Percentiles rank a stretch among this genome's conserved stretches.
Evolutionary conservation across 352 stramenopile genomes (phyloP).

Genomic region (Phytophthora sansomeana): DNA sequence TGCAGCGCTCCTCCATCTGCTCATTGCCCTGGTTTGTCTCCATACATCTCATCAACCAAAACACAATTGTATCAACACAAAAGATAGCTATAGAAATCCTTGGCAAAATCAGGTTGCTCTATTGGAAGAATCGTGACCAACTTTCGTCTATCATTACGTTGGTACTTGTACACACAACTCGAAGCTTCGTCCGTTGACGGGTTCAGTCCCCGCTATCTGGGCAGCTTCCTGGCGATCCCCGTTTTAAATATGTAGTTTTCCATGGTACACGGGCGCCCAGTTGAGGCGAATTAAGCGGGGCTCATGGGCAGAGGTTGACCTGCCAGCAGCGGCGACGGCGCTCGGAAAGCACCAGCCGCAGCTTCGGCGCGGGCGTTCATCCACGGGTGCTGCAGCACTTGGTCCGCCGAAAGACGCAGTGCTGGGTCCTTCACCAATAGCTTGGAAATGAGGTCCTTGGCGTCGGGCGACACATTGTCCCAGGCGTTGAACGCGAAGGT

Average conservation of each 20-base stretch:
- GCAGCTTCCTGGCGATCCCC: conserved; percentile 4
- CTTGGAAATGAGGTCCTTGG: conserved; percentile 90
- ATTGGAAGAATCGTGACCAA: conserved; percentile 17
- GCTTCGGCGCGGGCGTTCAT: conserved; percentile 47
- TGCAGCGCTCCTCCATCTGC: conserved; percentile 72
- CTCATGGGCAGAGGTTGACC: conserved; percentile 39
- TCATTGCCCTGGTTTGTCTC: conserved; percentile 81
- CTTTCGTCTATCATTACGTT: conserved; percentile 11
- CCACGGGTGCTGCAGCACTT: conserved; percentile 94
- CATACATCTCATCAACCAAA: conserved; percentile 46
- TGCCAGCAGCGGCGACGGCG: conserved; percentile 28
- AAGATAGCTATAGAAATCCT: background rate
- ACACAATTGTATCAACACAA: background rate
- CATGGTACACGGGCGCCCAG: conserved; percentile 19
- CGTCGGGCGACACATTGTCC: conserved; percentile 84
- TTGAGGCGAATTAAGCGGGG: conserved; percentile 15
- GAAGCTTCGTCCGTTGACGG: conserved; percentile 5
- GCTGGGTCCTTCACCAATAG: conserved; percentile 89
- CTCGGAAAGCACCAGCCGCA: conserved; percentile 10
- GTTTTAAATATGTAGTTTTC: conserved; percentile 41
- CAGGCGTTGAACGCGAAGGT: conserved; percentile 59
- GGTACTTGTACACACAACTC: conserved; percentile 27
- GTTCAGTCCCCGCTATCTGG: conserved; percentile 6
- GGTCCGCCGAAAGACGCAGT: conserved; percentile 85
- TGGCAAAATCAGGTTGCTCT: conserved; percentile 9